These are phyloP conservation scores for Posidonia oceanica DNA, from an alignment of 116 monocot species.

Conservation along the genomic window DNA sequence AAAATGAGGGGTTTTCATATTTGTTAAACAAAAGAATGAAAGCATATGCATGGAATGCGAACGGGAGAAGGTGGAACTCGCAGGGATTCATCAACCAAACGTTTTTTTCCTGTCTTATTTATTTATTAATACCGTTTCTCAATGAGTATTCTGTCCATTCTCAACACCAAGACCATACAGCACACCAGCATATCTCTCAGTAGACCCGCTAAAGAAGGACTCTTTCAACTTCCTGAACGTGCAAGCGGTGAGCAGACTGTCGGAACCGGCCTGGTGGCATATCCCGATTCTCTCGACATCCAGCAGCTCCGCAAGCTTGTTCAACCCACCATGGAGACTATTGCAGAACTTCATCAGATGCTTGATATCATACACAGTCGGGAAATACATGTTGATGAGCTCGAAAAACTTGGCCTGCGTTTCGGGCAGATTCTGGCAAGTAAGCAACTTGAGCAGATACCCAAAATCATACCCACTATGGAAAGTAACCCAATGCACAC, in stretches of 20 bases:
- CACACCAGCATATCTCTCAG: constrained; percentile 24
- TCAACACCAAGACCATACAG: constrained; percentile 29
- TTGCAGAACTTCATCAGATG: constrained; percentile 75
- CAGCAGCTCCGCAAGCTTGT: constrained; percentile 33
- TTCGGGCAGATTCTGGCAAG: constrained; percentile 39
- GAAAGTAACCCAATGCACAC: constrained; percentile 63
- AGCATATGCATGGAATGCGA: no score
- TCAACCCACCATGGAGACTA: constrained; percentile 62
- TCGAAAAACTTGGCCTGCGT: constrained; percentile 42
- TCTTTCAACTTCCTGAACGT: constrained; percentile 25
- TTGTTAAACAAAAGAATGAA: no score
- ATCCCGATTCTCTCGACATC: constrained; percentile 49
- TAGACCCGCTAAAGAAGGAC: constrained; percentile 16
- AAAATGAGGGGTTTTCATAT: no score
- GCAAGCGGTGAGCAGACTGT: constrained; percentile 27
- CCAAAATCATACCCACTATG: constrained; percentile 48
- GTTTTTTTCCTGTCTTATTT: constrained; percentile 2
- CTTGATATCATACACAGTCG: constrained; percentile 55
- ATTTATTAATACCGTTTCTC: constrained; percentile 3
- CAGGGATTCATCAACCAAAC: no score
- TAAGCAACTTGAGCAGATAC: constrained; percentile 32
- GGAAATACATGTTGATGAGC: constrained; percentile 52
- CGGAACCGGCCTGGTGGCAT: constrained; percentile 65
- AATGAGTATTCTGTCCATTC: constrained; percentile 12
- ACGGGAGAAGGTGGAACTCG: no score